phyloP scores from a whole-genome alignment of 176 grass and related monocot genomes.

The Musa acuminata region DNA sequence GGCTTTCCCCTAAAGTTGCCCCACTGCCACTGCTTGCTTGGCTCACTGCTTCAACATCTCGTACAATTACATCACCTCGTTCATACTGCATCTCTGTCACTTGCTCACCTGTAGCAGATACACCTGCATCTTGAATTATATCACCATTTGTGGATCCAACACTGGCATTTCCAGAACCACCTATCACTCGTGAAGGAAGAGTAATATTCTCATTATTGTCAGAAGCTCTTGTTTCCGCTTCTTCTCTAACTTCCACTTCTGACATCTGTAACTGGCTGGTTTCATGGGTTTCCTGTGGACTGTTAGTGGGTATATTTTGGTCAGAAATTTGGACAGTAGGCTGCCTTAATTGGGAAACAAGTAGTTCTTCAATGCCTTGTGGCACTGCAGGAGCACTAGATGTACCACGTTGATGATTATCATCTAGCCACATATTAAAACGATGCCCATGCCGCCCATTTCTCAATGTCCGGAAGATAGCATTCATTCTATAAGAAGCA shows the following conservation, averaged over 20 bases:
- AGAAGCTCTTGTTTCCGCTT: constrained; percentile 25
- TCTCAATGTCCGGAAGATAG: constrained; percentile 83
- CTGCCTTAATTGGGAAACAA: constrained; percentile 73
- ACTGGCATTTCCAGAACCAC: constrained; percentile 24
- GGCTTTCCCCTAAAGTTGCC: constrained; percentile 88
- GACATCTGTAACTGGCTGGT: constrained; percentile 37
- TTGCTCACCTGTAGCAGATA: constrained; percentile 69
- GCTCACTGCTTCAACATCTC: constrained; percentile 93
- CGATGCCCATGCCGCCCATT: constrained; percentile 80
- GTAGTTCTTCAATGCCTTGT: constrained; percentile 82
- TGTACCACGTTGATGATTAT: constrained; percentile 49
- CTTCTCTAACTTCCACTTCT: constrained; percentile 57
- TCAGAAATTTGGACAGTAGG: constrained; percentile 51
- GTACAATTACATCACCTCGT: constrained; percentile 47
- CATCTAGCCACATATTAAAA: constrained; percentile 98
- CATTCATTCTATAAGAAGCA: constrained; percentile 75
- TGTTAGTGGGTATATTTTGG: constrained; percentile 32
- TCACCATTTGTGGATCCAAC: constrained; percentile 36
- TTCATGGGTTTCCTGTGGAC: constrained; percentile 39
- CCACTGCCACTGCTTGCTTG: constrained; percentile 98
- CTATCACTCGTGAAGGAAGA: constrained; percentile 10
- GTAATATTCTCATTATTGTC: constrained; percentile 45
- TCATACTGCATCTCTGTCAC: constrained; percentile 87
- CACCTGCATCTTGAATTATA: constrained; percentile 40
- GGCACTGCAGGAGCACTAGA: constrained; percentile 57